Evolutionary conservation across 1,284 basidiomycete species (phyloP).

Genomic region (Naganishia albida): DNA sequence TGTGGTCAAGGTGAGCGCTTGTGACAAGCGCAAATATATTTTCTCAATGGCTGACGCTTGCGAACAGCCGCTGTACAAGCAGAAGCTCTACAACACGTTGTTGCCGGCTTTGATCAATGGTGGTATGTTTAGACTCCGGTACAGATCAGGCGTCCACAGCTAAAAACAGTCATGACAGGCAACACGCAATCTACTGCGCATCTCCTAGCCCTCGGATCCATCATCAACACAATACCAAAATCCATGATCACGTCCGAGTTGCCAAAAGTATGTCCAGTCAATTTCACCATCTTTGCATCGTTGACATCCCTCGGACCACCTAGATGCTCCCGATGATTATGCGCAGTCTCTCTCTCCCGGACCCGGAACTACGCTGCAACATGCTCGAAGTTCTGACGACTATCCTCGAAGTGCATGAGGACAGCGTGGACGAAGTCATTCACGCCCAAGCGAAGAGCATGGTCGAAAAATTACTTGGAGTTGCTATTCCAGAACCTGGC

Average conservation of each 20-base stretch:
- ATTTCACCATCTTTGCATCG: neutral
- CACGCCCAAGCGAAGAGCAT: constrained; percentile 71
- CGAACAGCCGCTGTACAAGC: constrained; percentile 73
- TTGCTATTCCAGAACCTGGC: constrained; percentile 43
- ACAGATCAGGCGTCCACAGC: too few relatives aligned
- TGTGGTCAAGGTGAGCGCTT: constrained; percentile 66
- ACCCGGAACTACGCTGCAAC: constrained; percentile 70
- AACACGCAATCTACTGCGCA: constrained; percentile 58
- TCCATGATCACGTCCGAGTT: constrained; percentile 69
- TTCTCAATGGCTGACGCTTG: neutral
- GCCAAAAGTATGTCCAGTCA: constrained; percentile 57
- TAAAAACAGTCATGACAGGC: constrained; percentile 41
- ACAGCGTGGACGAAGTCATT: constrained; percentile 57
- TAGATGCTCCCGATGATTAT: constrained; percentile 87
- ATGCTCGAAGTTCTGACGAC: constrained; percentile 77
- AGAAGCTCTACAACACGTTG: constrained; percentile 74
- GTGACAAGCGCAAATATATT: neutral
- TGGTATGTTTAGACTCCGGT: constrained; percentile 45
- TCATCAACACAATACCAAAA: constrained; percentile 79
- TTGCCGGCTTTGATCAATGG: constrained; percentile 74
- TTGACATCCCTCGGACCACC: constrained; percentile 1
- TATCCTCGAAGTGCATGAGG: constrained; percentile 65
- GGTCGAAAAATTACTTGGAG: constrained; percentile 70
- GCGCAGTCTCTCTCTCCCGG: constrained; percentile 75
- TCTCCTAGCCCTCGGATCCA: constrained; percentile 78